Evolutionary conservation across 192 early-diverging fungal genomes (phyloP), one percentile per base, ranked within the genome.

Genomic region (Coemansia nantahalensis): DNA sequence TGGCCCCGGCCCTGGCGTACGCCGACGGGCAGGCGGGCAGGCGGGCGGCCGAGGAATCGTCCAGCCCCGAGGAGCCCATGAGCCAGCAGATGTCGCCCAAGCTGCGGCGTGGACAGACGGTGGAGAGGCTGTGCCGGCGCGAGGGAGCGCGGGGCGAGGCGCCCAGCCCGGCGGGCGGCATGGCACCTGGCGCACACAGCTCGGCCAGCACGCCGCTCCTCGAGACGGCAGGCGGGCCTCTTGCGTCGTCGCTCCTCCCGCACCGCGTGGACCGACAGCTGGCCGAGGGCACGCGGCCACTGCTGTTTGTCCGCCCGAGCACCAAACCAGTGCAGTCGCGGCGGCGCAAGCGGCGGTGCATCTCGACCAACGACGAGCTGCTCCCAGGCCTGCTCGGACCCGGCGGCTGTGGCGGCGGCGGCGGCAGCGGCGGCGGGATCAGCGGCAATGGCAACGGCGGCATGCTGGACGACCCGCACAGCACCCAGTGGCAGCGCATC

Each of bases 211-310:
- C 59, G 26, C 49, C 59, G 37, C 38, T 53, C 18, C 28, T 53
- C 7, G 45, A 41, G 41, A 5, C 24, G 17, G 32, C 37, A 40
- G 21, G 32, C 15, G 30, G 12, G 12, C 24, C 40, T 12, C 39
- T 21, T 8, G 43, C 21, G 7, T 23, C 59, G 16, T 18, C 60
- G 15, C 37, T 67, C 28, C 30, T 65, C 7, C 65, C 71, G 13
- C 67, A 77, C 48, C 66, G 73, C 13, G 73, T 77, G 14, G 73
- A 77, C 33, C 56, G 73, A 16, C 73, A 77, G 56, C 37, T 77
- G 38, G 67, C 67, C 6, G 65, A 53, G 14, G 69, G 52, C 6
- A 38, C 65, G 12, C 73, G 73, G 1, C 73, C 73, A 18, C 54
- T 77, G 23, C 39, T 77, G 26, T 77, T 77, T 49, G 73, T 69